Evolutionary conservation across 768 basidiomycete genomes (phyloP).

Genomic region (Lentinula lateritia): DNA sequence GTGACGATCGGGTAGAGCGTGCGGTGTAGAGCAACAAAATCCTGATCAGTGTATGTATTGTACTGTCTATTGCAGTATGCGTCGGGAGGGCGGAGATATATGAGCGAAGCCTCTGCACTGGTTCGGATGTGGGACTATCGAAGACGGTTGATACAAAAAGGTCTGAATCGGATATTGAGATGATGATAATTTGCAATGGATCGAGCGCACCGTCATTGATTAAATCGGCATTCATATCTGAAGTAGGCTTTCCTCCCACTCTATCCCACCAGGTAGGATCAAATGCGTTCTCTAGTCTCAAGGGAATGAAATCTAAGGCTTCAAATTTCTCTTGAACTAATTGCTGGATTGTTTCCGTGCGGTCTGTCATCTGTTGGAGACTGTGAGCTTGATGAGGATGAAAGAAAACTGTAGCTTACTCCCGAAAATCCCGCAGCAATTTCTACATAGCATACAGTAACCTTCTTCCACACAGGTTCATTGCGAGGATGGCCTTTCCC

Average conservation of each 20-base stretch:
- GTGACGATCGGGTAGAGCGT: conserved; percentile 52
- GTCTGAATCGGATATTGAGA: neutral
- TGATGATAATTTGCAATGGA: neutral
- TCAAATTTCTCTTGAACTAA: conserved; percentile 40
- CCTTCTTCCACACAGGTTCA: conserved; percentile 55
- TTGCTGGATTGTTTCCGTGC: conserved; percentile 43
- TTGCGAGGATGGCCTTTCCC: conserved; percentile 67
- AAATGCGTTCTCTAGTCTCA: conserved; percentile 74
- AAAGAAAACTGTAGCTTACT: conserved; percentile 33
- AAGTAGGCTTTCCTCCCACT: conserved; percentile 27
- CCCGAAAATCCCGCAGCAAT: conserved; percentile 52
- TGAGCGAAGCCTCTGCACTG: conserved; percentile 30
- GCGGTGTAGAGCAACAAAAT: conserved; percentile 71
- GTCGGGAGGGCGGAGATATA: conserved; percentile 71
- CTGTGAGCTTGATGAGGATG: conserved; percentile 9
- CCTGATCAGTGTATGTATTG: conserved; percentile 55
- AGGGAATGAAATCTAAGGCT: conserved; percentile 50
- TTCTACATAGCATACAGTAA: conserved; percentile 67
- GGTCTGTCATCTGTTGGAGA: conserved; percentile 43
- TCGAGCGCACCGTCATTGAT: conserved; percentile 43
- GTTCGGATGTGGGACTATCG: conserved; percentile 19
- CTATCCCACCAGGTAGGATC: conserved; percentile 60
- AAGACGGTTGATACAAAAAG: neutral
- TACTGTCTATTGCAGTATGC: conserved; percentile 57
- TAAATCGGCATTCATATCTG: conserved; percentile 39